A percentile compares a stretch with the other conserved stretches of the same genome.
These are phyloP conservation scores for Discostella stelligeroides DNA, from an alignment of 108 stramenopile genomes.

Conservation along the genomic window DNA sequence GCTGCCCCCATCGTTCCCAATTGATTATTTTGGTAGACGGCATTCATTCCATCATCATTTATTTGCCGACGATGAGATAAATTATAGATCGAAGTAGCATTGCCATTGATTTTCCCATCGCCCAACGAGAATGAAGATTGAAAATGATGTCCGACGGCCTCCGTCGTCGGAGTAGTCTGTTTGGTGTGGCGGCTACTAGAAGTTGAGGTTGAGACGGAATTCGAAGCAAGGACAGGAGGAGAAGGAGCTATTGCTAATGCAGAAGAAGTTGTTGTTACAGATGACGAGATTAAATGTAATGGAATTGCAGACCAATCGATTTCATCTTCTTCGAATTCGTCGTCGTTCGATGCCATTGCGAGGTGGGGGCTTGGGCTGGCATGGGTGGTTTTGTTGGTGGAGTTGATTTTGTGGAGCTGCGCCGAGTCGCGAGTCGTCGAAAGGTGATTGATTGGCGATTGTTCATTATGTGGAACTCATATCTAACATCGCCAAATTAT, in stretches of 20 bases:
- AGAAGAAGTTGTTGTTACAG: background rate
- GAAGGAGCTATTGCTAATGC: no score
- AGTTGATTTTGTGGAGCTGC: no score
- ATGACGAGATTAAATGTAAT: slow-evolving; percentile 1
- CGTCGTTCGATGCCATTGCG: no score
- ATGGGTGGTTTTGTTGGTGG: background rate
- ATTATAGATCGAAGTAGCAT: background rate
- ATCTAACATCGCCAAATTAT: no score
- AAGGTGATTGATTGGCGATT: no score
- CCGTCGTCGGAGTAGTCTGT: background rate
- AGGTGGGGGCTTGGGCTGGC: background rate
- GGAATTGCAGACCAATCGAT: slow-evolving; percentile 42
- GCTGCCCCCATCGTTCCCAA: background rate
- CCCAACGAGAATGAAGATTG: background rate
- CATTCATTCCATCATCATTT: slow-evolving; percentile 1
- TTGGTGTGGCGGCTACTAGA: background rate
- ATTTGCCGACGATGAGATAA: background rate
- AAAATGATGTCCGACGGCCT: no score
- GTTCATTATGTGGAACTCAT: no score
- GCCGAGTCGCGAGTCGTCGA: no score
- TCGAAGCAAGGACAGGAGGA: background rate
- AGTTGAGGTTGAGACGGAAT: background rate
- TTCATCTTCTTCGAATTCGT: slow-evolving; percentile 27
- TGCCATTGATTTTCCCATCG: background rate
- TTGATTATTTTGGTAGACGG: background rate